Evolutionary conservation across 1,284 basidiomycete genomes (phyloP).

Genomic region (Omphalotus olearius): DNA sequence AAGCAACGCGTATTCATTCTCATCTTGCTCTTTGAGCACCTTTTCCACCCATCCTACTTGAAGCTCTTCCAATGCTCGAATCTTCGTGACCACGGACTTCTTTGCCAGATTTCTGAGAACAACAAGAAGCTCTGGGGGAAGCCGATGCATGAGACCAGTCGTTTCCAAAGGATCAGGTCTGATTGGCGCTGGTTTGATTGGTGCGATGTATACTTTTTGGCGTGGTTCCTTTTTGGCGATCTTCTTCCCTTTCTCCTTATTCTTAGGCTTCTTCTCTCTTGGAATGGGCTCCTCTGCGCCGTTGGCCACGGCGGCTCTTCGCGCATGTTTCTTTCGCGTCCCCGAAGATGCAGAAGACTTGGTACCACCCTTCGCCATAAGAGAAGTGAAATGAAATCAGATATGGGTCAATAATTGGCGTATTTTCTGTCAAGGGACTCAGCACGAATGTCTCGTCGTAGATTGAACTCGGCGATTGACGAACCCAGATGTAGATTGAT

Average conservation of each 20-base stretch:
- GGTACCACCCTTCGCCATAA: not conserved
- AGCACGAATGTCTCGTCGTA: too few relatives aligned
- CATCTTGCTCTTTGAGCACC: conserved; percentile 32
- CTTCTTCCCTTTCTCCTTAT: conserved; percentile 40
- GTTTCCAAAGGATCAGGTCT: conserved; percentile 91
- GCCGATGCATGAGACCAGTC: conserved; percentile 71
- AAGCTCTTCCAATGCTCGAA: conserved; percentile 86
- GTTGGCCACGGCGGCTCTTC: not conserved
- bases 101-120: conserved; percentile 82
- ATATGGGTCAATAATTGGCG: too few relatives aligned
- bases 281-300: not conserved
- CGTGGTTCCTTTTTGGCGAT: conserved; percentile 63
- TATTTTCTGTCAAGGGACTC: too few relatives aligned
- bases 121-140: conserved; percentile 83
- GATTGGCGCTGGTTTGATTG: conserved; percentile 80
- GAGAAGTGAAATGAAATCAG: too few relatives aligned
- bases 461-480: too few relatives aligned
- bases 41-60: conserved; percentile 64
- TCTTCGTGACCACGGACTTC: conserved; percentile 88
- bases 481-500: too few relatives aligned
- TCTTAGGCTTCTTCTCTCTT: conserved; percentile 35
- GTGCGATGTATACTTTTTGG: conserved; percentile 81
- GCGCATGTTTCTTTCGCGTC: conserved; percentile 1
- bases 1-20: conserved; percentile 43
- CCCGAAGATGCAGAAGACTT: conserved; percentile 2